phyloP scores from a whole-genome alignment of 805 yeast genomes.

The Yamadazyma paraphyllophila region DNA sequence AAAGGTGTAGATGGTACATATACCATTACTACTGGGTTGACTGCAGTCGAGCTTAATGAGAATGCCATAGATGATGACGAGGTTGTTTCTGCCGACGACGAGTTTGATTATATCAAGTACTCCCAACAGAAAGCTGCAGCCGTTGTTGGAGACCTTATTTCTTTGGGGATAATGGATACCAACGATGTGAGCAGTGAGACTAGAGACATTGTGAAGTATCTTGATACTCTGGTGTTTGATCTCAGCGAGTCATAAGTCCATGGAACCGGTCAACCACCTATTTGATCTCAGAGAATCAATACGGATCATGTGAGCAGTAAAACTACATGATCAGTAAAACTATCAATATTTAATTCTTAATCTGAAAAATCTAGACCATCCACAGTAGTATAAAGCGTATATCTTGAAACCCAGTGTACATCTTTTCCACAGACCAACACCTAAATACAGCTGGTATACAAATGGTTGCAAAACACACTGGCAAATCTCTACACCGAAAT shows the following conservation, averaged over 20 bases:
- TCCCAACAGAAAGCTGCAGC: conserved; percentile 71
- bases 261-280: no score
- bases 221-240: conserved; percentile 30
- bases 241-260: not conserved
- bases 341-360: no score
- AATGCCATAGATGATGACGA: conserved; percentile 30
- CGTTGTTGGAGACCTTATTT: conserved; percentile 71
- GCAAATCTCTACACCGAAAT: no score
- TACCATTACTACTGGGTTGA: conserved; percentile 50
- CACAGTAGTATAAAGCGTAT: no score
- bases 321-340: no score
- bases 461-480: no score
- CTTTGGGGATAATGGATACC: conserved; percentile 48
- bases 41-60: conserved; percentile 40
- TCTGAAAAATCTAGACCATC: no score
- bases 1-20: conserved; percentile 41
- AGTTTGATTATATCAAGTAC: conserved; percentile 77
- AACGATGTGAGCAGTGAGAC: conserved; percentile 26
- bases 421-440: no score
- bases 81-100: conserved; percentile 48
- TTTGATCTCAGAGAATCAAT: no score
- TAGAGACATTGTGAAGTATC: conserved; percentile 32
- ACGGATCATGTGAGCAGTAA: no score
- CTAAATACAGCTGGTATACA: no score
- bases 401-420: no score